Base-by-base conservation (phyloP, 2,329 filamentous ascomycete genomes). In the Pseudocercospora crystallina region DNA sequence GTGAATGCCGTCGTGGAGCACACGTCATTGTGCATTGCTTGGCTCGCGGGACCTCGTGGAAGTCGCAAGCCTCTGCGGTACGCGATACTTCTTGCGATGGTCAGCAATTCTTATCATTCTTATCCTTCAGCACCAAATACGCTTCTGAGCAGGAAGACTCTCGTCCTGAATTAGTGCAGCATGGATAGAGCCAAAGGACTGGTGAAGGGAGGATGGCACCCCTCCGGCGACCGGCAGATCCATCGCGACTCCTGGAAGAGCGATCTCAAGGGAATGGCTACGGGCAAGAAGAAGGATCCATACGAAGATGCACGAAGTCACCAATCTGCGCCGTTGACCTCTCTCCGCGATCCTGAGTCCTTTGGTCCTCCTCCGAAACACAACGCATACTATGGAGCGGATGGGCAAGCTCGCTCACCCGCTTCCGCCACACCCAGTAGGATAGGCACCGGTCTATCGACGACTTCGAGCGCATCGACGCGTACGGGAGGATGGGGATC, bases 341-440 rank as follows among this genome's bases (percentile, higher is more conserved):
- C 82, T 3, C 78, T 96, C 29, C 84, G 83, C 66, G 90, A 96
- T 65, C 90, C 66, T 48, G 58, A 59, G 40, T 80, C 83, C 12
- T 96, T 95, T 66, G 89, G 82, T 2, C 89, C 90, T 17, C 90
- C 90, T 20, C 90, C 90, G 0, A 91, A 82, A 62, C 86, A 81
- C 54, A 69, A 75, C 49, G 74, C 76, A 43, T 78, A 76, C 57
- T 72, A 79, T 65, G 71, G 74, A 8, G 33, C 43, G 20, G 56
- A 44, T 31, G 54, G 73, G 29, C 73, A 76, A 44, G 65, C 56
- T n/a, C 33, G 36, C 10, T 48, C 47, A 5, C 40, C 50, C 7
- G 36, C 46, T 14, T 32, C 40, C 9, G 14, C 43, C 5, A 40
- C 45, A 13, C n/a, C 33, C 37, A 55, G 47, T 14, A 46, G 55